Base-by-base conservation (phyloP, 352 stramenopile species). In the Phytophthora multivora region DNA sequence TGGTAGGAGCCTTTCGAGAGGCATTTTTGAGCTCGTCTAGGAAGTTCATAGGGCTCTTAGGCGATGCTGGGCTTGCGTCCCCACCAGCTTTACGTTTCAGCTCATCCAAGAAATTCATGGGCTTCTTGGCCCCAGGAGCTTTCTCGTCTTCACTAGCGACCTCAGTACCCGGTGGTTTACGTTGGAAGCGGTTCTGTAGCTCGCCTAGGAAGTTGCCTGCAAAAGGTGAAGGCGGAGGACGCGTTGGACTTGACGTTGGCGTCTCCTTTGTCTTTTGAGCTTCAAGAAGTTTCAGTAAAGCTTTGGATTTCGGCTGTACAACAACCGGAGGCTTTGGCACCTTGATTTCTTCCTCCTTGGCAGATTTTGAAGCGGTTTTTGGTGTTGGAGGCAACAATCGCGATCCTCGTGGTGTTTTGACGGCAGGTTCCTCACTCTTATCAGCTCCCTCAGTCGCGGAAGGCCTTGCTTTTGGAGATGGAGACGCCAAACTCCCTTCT, bases 21-120 rank as follows among this genome's bases (percentile, higher is more conserved):
- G 61, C 62, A 15, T 16, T 68, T 55, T 83, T 88, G 16, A 88
- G 74, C 38, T 86, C 74, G 9, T 85, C 76, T 36, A 88, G 52
- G 38, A 88, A 85, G 38, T 49, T 83, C 19, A 59, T 52, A 0
- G 62, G 35, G 8, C 45, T 61, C 8, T 31, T 41, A 10, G 41
- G 4, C 31, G 25, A 8, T 28, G 4, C 4, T 16, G 16, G 39
- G 21, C 19, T 48, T 45, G 39, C 21, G 18, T 38, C 16, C 2
- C 18, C 36, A 26, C 23, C 53, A 59, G 12, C 5, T 62, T 68
- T 68, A 33, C 48, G 60, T 57, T 84, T 88, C 36, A 86, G 69
- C 30, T 88, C 79, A 5, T 84, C 79, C 50, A 88, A 45, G 50
- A 86, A 86, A 40, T 52, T 83, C n/a, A 60, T 40, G 0, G 59